Evolutionary conservation across 179 eudicot species (phyloP), one percentile per base, ranked within the genome.

Genomic region (Corrigiola litoralis): DNA sequence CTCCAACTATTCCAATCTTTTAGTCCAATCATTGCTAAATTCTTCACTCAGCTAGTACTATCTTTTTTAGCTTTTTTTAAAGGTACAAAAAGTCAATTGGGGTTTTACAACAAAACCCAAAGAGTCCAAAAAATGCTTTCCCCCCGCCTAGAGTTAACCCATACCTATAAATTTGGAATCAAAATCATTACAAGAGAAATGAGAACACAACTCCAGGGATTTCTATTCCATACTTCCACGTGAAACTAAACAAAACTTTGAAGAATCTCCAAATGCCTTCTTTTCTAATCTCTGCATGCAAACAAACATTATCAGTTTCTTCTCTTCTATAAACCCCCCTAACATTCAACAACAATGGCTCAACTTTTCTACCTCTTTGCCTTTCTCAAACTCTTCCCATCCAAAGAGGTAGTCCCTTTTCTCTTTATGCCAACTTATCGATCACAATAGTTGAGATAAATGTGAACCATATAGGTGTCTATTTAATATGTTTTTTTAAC

Each of bases 281-380:
- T 64, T 63, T 63, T 67, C 59, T 75, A 67, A 17, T 68, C 65
- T 62, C 42, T n/a, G n/a, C n/a, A n/a, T n/a, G n/a, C n/a, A n/a
- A n/a, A n/a, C n/a, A n/a, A n/a, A n/a, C n/a, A n/a, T n/a, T n/a
- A n/a, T n/a, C 51, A 31, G 5, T 44, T 45, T 59, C 25, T 66
- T 66, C 33, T 59, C 51, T 20, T 60, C 55, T 58, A 68, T 48
- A 68, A 74, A 59, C 55, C 60, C 52, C 21, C 41, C 34, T 47
- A 14, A 14, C 29, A 4, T 48, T 49, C 25, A 9, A 11, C 48
- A 8, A 38, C 45, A 41, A 63, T 74, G 70, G 23, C 51, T 51
- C 61, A 37, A 7, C 55, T 47, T 49, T 56, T 31, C 21, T 25
- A 34, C 31, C 49, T 45, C 28, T 4, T 44, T 53, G 24, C 63